These are phyloP conservation scores for Mycena latifolia DNA, from an alignment of 768 basidiomycete genomes.

Conservation along the genomic window DNA sequence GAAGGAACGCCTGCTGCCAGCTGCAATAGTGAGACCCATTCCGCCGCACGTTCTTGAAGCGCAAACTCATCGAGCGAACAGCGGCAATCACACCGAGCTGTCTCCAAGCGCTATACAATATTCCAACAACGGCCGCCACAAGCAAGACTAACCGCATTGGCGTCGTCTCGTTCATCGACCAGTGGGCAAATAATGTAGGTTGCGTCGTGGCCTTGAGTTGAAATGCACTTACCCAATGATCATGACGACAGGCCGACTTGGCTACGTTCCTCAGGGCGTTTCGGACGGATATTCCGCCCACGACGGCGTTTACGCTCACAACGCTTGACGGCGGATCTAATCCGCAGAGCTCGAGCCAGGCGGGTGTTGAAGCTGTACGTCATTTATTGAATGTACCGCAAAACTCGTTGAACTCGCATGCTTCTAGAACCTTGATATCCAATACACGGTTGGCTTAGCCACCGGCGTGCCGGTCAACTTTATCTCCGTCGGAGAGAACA, in stretches of 20 bases:
- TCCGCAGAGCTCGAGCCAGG: too few relatives aligned
- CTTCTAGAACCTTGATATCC: background rate
- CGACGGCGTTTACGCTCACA: too few relatives aligned
- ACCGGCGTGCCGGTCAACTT: background rate
- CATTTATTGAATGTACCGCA: too few relatives aligned
- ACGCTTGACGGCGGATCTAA: too few relatives aligned
- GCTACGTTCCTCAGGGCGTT: too few relatives aligned
- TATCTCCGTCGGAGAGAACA: background rate
- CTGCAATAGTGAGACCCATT: background rate
- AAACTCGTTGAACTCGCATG: background rate
- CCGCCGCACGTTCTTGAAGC: background rate
- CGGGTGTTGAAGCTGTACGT: conserved; percentile 46
- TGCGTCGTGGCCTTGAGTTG: background rate
- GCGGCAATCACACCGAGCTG: background rate
- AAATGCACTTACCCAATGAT: background rate
- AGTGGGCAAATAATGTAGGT: background rate
- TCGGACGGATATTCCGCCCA: too few relatives aligned
- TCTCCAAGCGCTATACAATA: background rate
- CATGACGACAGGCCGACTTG: background rate
- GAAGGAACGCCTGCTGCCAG: background rate
- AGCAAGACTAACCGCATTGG: background rate
- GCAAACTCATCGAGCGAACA: background rate
- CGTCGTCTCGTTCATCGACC: background rate
- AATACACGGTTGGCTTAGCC: background rate
- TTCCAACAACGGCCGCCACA: background rate